These are phyloP conservation scores for Atkinsonella hypoxylon DNA, from an alignment of 2,329 filamentous ascomycete genomes.

Conservation along the genomic window DNA sequence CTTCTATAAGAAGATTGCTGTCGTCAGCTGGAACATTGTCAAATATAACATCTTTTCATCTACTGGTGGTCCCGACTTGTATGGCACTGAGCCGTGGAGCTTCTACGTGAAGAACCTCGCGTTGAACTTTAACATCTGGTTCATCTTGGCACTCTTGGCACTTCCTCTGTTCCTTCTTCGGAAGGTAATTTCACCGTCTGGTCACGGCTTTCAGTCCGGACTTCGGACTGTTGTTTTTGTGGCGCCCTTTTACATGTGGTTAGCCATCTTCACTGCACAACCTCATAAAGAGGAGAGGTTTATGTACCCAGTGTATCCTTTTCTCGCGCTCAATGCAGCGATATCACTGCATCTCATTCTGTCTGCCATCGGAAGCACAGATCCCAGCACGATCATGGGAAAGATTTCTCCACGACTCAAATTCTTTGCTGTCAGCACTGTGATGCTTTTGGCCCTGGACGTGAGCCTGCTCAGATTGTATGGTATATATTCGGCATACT, in stretches of 20 bases:
- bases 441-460: conserved; percentile 52
- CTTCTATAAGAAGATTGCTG: conserved; percentile 68
- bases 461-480: conserved; percentile 60
- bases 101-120: conserved; percentile 88
- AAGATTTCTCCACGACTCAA: conserved; percentile 68
- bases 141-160: conserved; percentile 62
- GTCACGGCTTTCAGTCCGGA: conserved; percentile 54
- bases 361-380: conserved; percentile 57
- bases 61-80: conserved; percentile 75
- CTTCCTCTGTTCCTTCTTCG: conserved; percentile 67
- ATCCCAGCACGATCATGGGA: conserved; percentile 54
- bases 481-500: conserved; percentile 71
- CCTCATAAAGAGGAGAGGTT: conserved; percentile 97
- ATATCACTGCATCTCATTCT: conserved; percentile 73
- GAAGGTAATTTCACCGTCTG: conserved; percentile 49
- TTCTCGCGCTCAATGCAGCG: conserved; percentile 78
- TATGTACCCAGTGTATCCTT: conserved; percentile 95
- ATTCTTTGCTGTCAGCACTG: conserved; percentile 45
- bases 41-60: conserved; percentile 88
- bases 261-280: conserved; percentile 80
- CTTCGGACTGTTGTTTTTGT: conserved; percentile 69
- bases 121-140: conserved; percentile 95
- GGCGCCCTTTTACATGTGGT: conserved; percentile 86
- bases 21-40: conserved; percentile 87
- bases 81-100: conserved; percentile 92